Percentiles rank a stretch among this genome's conserved stretches.
These are phyloP conservation scores for Pleurotus tuoliensis DNA, from an alignment of 768 basidiomycete genomes.

Conservation along the genomic window DNA sequence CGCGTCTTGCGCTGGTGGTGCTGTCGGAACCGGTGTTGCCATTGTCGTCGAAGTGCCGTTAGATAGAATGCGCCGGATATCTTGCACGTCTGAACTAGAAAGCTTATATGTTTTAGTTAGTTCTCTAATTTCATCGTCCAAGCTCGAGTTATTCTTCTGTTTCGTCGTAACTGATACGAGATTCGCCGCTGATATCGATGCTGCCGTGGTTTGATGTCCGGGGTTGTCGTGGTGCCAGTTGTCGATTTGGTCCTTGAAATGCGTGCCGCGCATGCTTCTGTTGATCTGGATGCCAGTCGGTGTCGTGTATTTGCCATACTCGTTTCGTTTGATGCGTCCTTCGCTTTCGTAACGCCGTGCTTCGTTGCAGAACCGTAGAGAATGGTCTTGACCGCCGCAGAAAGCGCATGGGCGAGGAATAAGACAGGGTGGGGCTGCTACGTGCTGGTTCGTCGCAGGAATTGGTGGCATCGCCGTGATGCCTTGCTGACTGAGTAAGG, in stretches of 20 bases:
- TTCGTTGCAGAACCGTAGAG: not conserved
- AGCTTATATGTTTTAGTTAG: not conserved
- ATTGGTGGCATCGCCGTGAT: not conserved
- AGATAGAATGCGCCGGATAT: not conserved
- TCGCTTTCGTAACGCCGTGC: not conserved
- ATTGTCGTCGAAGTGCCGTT: not conserved
- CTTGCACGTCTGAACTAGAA: not conserved
- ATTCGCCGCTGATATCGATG: not conserved
- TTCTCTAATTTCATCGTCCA: no score
- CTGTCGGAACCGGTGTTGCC: not conserved
- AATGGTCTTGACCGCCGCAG: not conserved
- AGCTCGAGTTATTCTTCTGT: no score
- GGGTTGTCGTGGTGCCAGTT: not conserved
- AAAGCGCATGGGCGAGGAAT: not conserved
- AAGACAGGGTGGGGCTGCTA: not conserved
- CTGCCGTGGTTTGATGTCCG: not conserved
- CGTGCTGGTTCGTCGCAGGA: not conserved
- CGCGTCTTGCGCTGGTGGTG: not conserved
- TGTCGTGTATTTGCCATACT: not conserved
- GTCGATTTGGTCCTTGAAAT: not conserved
- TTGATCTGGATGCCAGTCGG: not conserved
- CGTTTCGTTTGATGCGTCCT: not conserved
- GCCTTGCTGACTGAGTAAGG: not conserved
- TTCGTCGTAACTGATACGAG: no score
- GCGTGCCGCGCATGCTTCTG: not conserved